Evolutionary conservation across 805 yeast genomes (phyloP), one percentile per base, ranked within the genome.

Genomic region (Ascoidea tarda): DNA sequence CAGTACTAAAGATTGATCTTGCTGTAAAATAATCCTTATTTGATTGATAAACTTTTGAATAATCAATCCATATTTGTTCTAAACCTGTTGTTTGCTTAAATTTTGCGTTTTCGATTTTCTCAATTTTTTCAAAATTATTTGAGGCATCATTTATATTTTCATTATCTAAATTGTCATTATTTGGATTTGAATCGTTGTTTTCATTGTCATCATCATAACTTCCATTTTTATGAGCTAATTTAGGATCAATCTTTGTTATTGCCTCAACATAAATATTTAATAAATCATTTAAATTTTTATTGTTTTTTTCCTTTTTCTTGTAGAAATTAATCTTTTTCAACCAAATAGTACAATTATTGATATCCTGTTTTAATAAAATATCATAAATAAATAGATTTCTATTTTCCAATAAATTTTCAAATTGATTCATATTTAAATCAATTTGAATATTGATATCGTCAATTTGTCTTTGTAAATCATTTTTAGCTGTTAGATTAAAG

Each of bases 291-390:
- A 70, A 58, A 31, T 74, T 70, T 2, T 59, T 60, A 5, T 67
- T 62, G 3, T 68, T 59, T 16, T 8, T 8, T 10, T 38, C 44
- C 14, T 38, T 38, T 38, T 38, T 38, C 14, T 72, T 71, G 57
- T 70, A 73, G 1, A 84, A 57, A 0, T 69, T 66, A 0, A 79
- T 72, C 52, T 95, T 70, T 50, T 77, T 76, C 47, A 81, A 64
- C 97, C 97, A 91, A 51, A 73, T 75, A 33, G 71, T 74, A 4
- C 86, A 77, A 54, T 78, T 75, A 59, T 87, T 76, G 1, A 76
- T 69, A 59, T 82, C 76, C 58, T 79, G 82, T 47, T 84, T 71
- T 5, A 89, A 59, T 54, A 77, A 69, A 33, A 87, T 79, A 59
- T 87, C 95, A 60, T 78, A 87, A 10, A 85, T 59, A 48, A 82